A percentile compares a stretch with the other conserved stretches of the same genome.
Conservation (phyloP, 345 rosid genomes). For the Carallia pectinifolia region DNA sequence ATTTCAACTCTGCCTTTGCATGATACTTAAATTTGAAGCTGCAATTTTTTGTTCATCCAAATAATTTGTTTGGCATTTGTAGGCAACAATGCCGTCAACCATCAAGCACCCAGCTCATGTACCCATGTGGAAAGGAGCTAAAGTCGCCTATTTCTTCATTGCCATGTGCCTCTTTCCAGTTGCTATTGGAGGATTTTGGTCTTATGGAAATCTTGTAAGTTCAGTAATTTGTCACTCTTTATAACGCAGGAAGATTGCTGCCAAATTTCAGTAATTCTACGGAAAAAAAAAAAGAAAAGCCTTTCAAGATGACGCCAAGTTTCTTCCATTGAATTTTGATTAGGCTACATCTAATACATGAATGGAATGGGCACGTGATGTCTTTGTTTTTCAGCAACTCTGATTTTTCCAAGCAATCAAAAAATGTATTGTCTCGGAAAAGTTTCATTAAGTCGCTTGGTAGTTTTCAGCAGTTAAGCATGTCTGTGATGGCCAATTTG, state of each 20-base stretch:
- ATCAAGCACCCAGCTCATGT: constrained; percentile 97
- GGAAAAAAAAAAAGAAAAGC: too few relatives aligned
- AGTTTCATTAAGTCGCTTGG: too few relatives aligned
- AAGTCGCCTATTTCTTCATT: constrained; percentile 83
- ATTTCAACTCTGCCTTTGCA: neutral
- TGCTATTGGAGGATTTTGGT: constrained; percentile 97
- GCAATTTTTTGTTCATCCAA: neutral
- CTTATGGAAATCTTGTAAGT: constrained; percentile 92
- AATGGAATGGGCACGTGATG: too few relatives aligned
- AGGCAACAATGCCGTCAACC: constrained; percentile 99
- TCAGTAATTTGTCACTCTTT: neutral
- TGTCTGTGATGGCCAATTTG: too few relatives aligned
- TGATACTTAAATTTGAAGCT: neutral
- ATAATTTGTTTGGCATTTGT: constrained; percentile 10
- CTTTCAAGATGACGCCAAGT: too few relatives aligned
- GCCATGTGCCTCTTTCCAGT: constrained; percentile 86
- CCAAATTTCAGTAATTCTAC: too few relatives aligned
- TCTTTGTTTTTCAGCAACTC: too few relatives aligned
- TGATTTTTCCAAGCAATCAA: too few relatives aligned
- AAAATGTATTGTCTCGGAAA: too few relatives aligned
- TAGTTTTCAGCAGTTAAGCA: too few relatives aligned
- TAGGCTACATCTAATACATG: too few relatives aligned
- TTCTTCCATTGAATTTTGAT: too few relatives aligned
- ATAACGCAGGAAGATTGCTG: neutral
- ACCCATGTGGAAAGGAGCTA: constrained; percentile 99